phyloP scores from a whole-genome alignment of 2,329 filamentous ascomycete genomes.

The Cytospora leucostoma region DNA sequence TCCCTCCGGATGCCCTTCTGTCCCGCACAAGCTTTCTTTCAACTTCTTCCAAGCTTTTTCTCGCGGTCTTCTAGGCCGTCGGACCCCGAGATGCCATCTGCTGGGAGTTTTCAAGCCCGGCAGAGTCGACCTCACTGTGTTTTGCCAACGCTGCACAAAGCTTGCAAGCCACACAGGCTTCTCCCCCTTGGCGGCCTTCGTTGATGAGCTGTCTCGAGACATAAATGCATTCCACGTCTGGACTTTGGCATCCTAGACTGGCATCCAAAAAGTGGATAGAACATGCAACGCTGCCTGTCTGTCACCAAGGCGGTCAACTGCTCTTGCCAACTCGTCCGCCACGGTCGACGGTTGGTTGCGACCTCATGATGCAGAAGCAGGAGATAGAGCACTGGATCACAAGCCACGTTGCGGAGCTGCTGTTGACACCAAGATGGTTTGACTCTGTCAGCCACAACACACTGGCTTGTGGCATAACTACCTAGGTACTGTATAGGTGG shows the following conservation, averaged over 20 bases:
- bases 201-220: slow-evolving; percentile 6
- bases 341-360: not conserved
- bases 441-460: not conserved
- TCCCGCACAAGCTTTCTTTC: slow-evolving; percentile 9
- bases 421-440: not conserved
- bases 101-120: not conserved
- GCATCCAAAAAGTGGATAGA: slow-evolving; percentile 20
- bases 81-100: not conserved
- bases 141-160: not conserved
- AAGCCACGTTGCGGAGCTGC: slow-evolving; percentile 26
- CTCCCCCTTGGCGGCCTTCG: not conserved
- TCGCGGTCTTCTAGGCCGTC: not conserved
- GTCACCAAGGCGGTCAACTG: slow-evolving; percentile 18
- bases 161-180: not conserved
- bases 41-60: not conserved
- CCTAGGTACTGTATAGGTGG: slow-evolving; percentile 3
- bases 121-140: not conserved
- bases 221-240: slow-evolving; percentile 8
- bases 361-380: slow-evolving; percentile 12
- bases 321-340: not conserved
- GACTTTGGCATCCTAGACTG: not conserved
- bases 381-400: slow-evolving; percentile 10
- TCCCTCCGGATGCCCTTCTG: slow-evolving; percentile 16
- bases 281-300: slow-evolving; percentile 7
- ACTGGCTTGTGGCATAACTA: slow-evolving; percentile 7